Percentiles rank a stretch among this genome's conserved stretches.
Conservation (phyloP, 2,329 filamentous ascomycete species). For the Aspergillus quadrilineatus region DNA sequence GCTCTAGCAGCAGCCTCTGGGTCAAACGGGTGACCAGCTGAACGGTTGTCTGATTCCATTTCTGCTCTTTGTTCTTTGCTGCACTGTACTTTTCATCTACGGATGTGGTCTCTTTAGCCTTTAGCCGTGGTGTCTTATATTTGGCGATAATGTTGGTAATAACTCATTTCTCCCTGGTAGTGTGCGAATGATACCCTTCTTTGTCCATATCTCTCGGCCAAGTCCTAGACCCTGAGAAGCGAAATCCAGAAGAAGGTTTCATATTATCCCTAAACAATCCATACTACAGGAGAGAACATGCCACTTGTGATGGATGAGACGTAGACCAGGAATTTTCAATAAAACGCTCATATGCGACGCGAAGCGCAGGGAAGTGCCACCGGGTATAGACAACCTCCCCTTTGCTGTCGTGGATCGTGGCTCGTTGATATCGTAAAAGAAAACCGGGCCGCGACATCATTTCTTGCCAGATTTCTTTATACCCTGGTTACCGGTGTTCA, state of each 20-base stretch:
- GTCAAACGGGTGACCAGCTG: constrained; percentile 71
- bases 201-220: neutral
- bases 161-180: constrained; percentile 9
- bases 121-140: constrained; percentile 1
- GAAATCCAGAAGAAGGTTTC: neutral
- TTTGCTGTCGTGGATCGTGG: constrained; percentile 22
- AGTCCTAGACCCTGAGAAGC: neutral
- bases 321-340: constrained; percentile 4
- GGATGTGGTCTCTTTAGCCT: constrained; percentile 2
- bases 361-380: constrained; percentile 17
- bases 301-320: constrained; percentile 10
- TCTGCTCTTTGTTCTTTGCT: neutral
- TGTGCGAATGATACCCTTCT: constrained; percentile 19
- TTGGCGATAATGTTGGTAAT: constrained; percentile 14
- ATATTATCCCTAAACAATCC: neutral
- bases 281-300: constrained; percentile 4
- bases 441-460: constrained; percentile 49
- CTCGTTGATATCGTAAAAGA: constrained; percentile 26
- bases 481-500: constrained; percentile 79
- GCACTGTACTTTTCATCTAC: constrained; percentile 23
- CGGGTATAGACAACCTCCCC: constrained; percentile 11
- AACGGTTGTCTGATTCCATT: constrained; percentile 21
- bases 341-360: constrained; percentile 10
- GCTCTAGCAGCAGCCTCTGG: constrained; percentile 66
- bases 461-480: constrained; percentile 99